Percentiles rank a stretch among this genome's conserved stretches.
These are phyloP conservation scores for Solanum pinnatisectum DNA, from an alignment of 257 asterid species.

Conservation along the genomic window DNA sequence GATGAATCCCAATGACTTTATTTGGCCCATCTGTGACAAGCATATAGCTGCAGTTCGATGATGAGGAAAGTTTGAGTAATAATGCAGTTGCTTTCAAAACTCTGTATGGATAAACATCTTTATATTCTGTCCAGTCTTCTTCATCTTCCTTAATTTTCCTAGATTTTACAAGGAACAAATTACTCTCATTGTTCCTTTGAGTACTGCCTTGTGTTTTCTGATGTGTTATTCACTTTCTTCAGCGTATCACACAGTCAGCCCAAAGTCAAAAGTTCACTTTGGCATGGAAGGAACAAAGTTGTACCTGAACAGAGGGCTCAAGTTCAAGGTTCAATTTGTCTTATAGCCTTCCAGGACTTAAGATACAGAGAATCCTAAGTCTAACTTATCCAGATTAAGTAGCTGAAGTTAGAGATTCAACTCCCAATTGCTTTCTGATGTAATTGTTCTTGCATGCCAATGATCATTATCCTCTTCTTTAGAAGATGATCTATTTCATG, in stretches of 20 bases:
- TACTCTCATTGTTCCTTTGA: not conserved
- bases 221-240: conserved; percentile 19
- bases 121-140: not conserved
- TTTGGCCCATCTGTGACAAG: conserved; percentile 12
- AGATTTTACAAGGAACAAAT: not conserved
- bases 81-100: not conserved
- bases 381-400: not conserved
- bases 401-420: not conserved
- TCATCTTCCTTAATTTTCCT: not conserved
- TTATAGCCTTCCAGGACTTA: not conserved
- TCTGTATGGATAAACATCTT: not conserved
- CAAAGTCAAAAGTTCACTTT: conserved; percentile 54
- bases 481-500: not conserved
- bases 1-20: conserved; percentile 13
- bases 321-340: conserved; percentile 48
- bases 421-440: not conserved
- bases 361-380: not conserved
- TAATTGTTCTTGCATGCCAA: not conserved
- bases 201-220: not conserved
- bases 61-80: not conserved
- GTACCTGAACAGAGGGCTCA: conserved; percentile 61
- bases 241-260: conserved; percentile 73
- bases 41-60: not conserved
- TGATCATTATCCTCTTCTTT: not conserved
- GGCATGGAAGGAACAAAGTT: conserved; percentile 61